Evolutionary conservation across 2,329 filamentous ascomycete species (phyloP), one percentile per base, ranked within the genome.

Genomic region (Arachnomyces sp.): DNA sequence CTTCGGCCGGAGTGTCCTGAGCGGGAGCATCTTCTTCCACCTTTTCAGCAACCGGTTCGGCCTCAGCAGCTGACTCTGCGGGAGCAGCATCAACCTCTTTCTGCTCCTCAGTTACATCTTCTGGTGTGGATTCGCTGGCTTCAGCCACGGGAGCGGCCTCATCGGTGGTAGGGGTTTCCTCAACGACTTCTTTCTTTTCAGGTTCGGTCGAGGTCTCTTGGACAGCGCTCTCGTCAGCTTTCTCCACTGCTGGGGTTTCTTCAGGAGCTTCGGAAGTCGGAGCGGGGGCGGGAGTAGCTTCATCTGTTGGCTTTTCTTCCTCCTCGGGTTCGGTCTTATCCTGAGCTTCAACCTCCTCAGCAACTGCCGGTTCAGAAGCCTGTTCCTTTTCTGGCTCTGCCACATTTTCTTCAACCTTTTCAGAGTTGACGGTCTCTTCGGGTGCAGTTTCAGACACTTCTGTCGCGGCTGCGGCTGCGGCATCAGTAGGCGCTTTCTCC

Each of bases 201-300:
- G 21, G 12, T 28, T 47, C 37, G 9, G 38, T 38, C 12, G 42
- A 28, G 9, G 29, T 14, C 7, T 44, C 18, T 16, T 50, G 36
- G 11, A 40, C 14, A 28, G 38, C 36, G 17, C 39, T 40, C 4
- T 48, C 44, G 21, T 49, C 41, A 28, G 13, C 17, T n/a, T 45
- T 39, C 14, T 47, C 32, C 3, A 30, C 33, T n/a, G 36, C 30
- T 2, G 36, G 29, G 8, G 40, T 29, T 36, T 50, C 49, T 13
- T 42, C 44, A 18, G 36, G 12, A 40, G 43, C 15, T 28, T 37
- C 28, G 7, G 44, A 30, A 13, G 43, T 34, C 11, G 45, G 44
- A 25, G 44, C 31, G 16, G 31, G 28, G 18, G 37, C 17, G 32
- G 39, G 34, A 18, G 31, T 39, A n/a, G 46, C 14, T 17, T 45